These are phyloP conservation scores for Stephanodiscus triporus DNA, from an alignment of 108 stramenopile genomes.

Conservation along the genomic window DNA sequence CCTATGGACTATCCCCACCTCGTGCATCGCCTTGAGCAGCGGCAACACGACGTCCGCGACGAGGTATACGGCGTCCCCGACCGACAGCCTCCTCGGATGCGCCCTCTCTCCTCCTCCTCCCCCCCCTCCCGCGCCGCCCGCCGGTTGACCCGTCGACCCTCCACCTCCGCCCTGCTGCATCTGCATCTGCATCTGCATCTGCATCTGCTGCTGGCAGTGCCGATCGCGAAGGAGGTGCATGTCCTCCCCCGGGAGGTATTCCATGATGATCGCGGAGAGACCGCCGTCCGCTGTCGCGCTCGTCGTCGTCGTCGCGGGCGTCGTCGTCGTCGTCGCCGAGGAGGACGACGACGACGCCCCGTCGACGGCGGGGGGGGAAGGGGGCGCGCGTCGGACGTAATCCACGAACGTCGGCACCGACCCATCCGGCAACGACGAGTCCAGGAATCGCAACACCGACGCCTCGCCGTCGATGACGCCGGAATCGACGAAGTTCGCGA, in stretches of 20 bases:
- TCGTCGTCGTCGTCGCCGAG: background rate
- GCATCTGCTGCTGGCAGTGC: slow-evolving; percentile 30
- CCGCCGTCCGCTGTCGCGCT: slow-evolving; percentile 5
- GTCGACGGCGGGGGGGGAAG: background rate
- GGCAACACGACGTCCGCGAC: slow-evolving; percentile 81
- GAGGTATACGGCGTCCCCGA: slow-evolving; percentile 80
- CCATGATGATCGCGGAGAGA: slow-evolving; percentile 80
- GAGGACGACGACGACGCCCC: background rate
- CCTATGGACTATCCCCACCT: slow-evolving; percentile 81
- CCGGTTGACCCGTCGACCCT: too few relatives aligned
- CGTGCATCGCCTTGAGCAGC: slow-evolving; percentile 76
- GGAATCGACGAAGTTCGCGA: slow-evolving; percentile 73
- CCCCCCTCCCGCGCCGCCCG: background rate
- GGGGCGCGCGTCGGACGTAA: slow-evolving; percentile 46
- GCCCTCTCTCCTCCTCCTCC: background rate
- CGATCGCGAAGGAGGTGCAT: slow-evolving; percentile 80
- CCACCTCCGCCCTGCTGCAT: too few relatives aligned
- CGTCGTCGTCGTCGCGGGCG: background rate
- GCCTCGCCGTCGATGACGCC: slow-evolving; percentile 87
- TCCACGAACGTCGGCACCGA: slow-evolving; percentile 80
- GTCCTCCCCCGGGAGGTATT: slow-evolving; percentile 82
- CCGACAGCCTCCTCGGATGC: slow-evolving; percentile 50
- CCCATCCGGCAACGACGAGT: slow-evolving; percentile 45
- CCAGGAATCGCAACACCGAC: slow-evolving; percentile 66
- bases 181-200: background rate